Percentiles rank a stretch among this genome's conserved stretches.
These are phyloP conservation scores for Gautieria morchelliformis DNA, from an alignment of 768 basidiomycete species.

Conservation along the genomic window DNA sequence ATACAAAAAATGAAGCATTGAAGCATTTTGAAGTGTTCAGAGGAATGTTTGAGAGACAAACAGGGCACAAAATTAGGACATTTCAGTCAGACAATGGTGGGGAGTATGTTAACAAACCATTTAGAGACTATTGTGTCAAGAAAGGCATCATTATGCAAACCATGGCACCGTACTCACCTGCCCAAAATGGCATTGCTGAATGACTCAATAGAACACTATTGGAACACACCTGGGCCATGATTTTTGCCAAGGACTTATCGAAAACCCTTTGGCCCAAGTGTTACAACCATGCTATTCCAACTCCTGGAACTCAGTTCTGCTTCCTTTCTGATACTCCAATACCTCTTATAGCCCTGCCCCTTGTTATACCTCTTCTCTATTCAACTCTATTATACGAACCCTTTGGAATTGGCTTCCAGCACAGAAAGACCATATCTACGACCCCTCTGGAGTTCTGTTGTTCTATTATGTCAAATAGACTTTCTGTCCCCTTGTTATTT, in stretches of 20 bases:
- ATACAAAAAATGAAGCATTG: not conserved
- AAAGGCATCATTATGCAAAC: conserved; percentile 18
- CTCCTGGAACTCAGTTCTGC: no score
- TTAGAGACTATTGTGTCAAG: conserved; percentile 9
- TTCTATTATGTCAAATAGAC: no score
- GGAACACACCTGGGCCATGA: conserved; percentile 16
- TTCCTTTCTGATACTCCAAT: no score
- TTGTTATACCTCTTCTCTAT: no score
- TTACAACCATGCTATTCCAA: no score
- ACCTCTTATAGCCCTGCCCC: no score
- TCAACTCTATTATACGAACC: no score
- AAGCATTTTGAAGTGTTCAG: conserved; percentile 11
- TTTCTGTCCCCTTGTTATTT: no score
- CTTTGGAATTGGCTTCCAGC: no score
- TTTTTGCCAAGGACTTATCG: conserved; percentile 16
- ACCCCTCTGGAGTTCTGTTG: no score
- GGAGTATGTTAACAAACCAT: conserved; percentile 14
- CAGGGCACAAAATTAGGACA: conserved; percentile 11
- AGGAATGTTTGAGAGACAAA: conserved; percentile 6
- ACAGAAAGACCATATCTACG: no score
- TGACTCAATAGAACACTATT: conserved; percentile 19
- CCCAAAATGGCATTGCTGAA: conserved; percentile 24
- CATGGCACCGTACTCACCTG: conserved; percentile 19
- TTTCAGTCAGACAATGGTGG: conserved; percentile 17
- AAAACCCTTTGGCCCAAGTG: conserved; percentile 12